Conservation (phyloP, 2,329 filamentous ascomycete genomes). For the Fusarium sacchari region DNA sequence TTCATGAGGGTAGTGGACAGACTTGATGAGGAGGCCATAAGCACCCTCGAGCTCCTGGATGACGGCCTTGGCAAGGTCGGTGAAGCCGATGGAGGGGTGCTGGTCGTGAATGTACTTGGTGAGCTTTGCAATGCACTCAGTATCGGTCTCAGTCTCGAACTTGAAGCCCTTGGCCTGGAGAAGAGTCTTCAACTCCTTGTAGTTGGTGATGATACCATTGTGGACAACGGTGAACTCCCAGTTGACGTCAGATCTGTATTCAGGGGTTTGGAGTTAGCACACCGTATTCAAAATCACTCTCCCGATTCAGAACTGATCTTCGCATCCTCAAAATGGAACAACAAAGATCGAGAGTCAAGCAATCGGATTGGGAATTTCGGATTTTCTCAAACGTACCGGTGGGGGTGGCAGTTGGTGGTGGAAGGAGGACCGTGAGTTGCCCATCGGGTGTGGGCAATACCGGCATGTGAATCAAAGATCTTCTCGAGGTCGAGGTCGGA, state of each 20-base stretch:
- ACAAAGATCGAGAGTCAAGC: background rate
- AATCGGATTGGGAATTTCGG: background rate
- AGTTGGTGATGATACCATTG: conserved; percentile 99
- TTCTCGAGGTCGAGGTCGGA: conserved; percentile 86
- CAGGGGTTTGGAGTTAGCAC: conserved; percentile 35
- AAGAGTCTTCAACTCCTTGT: conserved; percentile 98
- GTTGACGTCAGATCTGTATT: conserved; percentile 81
- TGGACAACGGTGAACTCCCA: conserved; percentile 99
- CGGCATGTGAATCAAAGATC: conserved; percentile 96
- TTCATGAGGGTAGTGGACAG: conserved; percentile 97
- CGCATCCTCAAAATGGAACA: background rate
- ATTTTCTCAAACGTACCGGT: conserved; percentile 73
- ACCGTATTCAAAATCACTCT: conserved; percentile 2
- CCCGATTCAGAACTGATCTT: conserved; percentile 10
- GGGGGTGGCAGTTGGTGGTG: conserved; percentile 95
- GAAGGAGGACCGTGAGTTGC: conserved; percentile 96
- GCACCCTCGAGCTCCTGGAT: conserved; percentile 98
- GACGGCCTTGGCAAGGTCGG: conserved; percentile 94
- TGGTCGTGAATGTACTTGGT: conserved; percentile 98
- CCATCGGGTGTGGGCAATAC: conserved; percentile 99
- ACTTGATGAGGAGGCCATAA: conserved; percentile 97
- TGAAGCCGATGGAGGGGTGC: conserved; percentile 94
- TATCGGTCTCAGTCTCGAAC: conserved; percentile 99
- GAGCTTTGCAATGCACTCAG: conserved; percentile 98
- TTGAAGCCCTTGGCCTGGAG: conserved; percentile 94